Evolutionary conservation across 441 rosid species (phyloP).

Genomic region (Arabidopsis lyrata): DNA sequence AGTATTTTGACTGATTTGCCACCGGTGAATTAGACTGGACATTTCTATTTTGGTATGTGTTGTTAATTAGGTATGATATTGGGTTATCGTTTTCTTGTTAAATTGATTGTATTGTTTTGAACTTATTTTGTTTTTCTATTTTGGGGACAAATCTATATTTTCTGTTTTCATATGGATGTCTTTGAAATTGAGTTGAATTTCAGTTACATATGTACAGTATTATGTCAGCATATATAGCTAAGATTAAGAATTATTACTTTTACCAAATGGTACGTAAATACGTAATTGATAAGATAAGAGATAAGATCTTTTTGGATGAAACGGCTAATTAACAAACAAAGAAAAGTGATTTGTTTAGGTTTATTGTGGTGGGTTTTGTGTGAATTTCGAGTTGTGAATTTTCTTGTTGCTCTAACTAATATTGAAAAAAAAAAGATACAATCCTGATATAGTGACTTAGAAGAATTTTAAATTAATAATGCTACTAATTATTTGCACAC

Average conservation of each 20-base stretch:
- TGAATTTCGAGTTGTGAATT: background rate
- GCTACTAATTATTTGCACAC: too few relatives aligned
- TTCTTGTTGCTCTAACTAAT: background rate
- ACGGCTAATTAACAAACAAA: constrained; percentile 1
- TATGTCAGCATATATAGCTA: background rate
- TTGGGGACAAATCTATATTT: constrained; percentile 13
- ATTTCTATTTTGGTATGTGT: constrained; percentile 39
- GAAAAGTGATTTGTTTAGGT: background rate
- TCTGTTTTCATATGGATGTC: too few relatives aligned
- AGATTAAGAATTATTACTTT: background rate
- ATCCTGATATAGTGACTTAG: too few relatives aligned
- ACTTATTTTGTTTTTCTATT: constrained; percentile 21
- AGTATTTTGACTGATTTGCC: constrained; percentile 11
- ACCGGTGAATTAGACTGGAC: constrained; percentile 29
- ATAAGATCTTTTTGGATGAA: constrained; percentile 20
- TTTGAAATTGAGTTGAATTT: constrained; percentile 23
- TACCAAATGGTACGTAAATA: too few relatives aligned
- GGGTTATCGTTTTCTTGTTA: background rate
- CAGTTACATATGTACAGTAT: constrained; percentile 1
- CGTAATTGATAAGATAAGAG: constrained; percentile 20
- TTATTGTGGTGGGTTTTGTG: background rate
- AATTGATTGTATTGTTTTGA: background rate
- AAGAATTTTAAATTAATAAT: too few relatives aligned
- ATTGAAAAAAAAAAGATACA: background rate
- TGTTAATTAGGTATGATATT: constrained; percentile 26